Evolutionary conservation across 306 rosid genomes (phyloP).

Genomic region (Myrica gale): DNA sequence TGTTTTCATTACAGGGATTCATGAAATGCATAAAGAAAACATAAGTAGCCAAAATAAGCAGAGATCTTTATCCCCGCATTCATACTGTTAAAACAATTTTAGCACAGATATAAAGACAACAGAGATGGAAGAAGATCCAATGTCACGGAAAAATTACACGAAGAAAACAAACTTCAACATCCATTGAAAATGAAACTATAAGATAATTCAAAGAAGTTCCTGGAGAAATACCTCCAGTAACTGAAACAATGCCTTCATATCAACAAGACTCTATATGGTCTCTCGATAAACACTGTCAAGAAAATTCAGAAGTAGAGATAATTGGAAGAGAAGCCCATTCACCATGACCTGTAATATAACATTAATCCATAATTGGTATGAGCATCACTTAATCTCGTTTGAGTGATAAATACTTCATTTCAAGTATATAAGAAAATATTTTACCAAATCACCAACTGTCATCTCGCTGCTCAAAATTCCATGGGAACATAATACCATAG

Average conservation of each 20-base stretch:
- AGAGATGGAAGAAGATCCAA: neutral
- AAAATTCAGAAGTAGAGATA: conserved; percentile 94
- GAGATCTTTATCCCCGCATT: neutral
- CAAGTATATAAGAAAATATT: conserved; percentile 22
- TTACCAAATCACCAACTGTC: conserved; percentile 98
- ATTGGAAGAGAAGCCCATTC: conserved; percentile 97
- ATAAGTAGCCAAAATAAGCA: neutral
- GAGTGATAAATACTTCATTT: neutral
- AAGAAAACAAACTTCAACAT: neutral
- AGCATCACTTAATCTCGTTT: conserved; percentile 14
- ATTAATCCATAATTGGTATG: conserved; percentile 21
- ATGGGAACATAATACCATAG: conserved; percentile 93
- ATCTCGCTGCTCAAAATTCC: conserved; percentile 74
- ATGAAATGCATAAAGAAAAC: neutral
- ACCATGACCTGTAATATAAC: conserved; percentile 78
- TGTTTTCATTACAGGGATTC: neutral
- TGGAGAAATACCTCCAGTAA: conserved; percentile 76
- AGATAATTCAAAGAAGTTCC: conserved; percentile 20
- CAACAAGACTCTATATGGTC: conserved; percentile 91
- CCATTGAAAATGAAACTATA: conserved; percentile 22
- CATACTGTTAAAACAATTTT: neutral
- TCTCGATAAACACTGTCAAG: conserved; percentile 98
- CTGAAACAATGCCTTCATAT: conserved; percentile 97
- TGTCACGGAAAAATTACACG: neutral
- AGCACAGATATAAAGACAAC: neutral